phyloP scores from a whole-genome alignment of 352 stramenopile species.

The Pythium angustatum region DNA sequence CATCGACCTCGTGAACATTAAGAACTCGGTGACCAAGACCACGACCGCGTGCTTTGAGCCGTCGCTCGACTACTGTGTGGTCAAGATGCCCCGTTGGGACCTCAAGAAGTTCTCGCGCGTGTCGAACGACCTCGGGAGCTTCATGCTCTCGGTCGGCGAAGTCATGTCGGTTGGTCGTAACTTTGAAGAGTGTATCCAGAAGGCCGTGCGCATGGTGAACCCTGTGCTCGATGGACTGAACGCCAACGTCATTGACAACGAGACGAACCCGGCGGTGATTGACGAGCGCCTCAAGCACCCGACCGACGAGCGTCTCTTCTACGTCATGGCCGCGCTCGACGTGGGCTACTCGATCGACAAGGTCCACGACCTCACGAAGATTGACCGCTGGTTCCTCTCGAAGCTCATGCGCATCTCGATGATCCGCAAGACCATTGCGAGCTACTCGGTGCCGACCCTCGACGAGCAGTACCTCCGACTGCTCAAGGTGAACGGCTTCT shows the following conservation, averaged over 20 bases:
- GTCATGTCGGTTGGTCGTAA: slow-evolving; percentile 96
- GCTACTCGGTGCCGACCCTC: slow-evolving; percentile 64
- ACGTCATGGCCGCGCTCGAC: slow-evolving; percentile 85
- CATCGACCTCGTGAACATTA: slow-evolving; percentile 89
- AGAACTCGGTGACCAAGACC: slow-evolving; percentile 88
- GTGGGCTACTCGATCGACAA: slow-evolving; percentile 93
- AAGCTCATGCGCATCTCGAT: slow-evolving; percentile 92
- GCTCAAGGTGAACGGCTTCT: slow-evolving; percentile 91
- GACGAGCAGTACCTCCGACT: slow-evolving; percentile 52
- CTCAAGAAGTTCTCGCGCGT: slow-evolving; percentile 96
- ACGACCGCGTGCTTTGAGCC: slow-evolving; percentile 96
- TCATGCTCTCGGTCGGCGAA: slow-evolving; percentile 96
- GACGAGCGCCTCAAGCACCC: slow-evolving; percentile 72
- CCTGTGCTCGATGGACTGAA: slow-evolving; percentile 83
- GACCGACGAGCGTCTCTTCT: slow-evolving; percentile 83
- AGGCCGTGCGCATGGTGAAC: slow-evolving; percentile 94
- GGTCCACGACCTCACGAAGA: slow-evolving; percentile 98
- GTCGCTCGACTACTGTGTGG: slow-evolving; percentile 95
- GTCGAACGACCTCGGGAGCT: slow-evolving; percentile 89
- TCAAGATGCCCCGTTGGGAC: slow-evolving; percentile 97
- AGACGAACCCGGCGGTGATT: slow-evolving; percentile 70
- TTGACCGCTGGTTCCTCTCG: slow-evolving; percentile 99
- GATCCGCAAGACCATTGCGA: slow-evolving; percentile 68
- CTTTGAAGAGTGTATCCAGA: slow-evolving; percentile 97
- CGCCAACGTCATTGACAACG: slow-evolving; percentile 70